Evolutionary conservation across 805 yeast genomes (phyloP).

Genomic region (Limtongozyma cylindracea): DNA sequence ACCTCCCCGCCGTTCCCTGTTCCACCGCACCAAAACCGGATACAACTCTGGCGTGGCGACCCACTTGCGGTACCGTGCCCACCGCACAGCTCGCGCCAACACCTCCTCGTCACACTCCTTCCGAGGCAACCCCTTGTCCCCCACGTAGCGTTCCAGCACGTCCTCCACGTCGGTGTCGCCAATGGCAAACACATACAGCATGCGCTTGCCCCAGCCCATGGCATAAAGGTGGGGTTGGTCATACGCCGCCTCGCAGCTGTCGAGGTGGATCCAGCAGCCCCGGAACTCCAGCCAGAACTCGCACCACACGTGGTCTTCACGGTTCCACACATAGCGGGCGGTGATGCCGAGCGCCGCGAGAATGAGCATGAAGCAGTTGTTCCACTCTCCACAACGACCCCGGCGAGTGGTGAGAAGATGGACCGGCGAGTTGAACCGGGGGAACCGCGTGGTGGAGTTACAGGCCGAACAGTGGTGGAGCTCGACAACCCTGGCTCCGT

Average conservation of each 20-base stretch:
- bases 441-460: too few species aligned
- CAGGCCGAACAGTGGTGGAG: too few species aligned
- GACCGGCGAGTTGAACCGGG: slow-evolving; percentile 49
- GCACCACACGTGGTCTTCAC: slow-evolving; percentile 94
- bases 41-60: too few species aligned
- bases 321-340: slow-evolving; percentile 55
- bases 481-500: too few species aligned
- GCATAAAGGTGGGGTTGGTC: slow-evolving; percentile 63
- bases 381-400: slow-evolving; percentile 96
- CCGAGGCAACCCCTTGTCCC: too few species aligned
- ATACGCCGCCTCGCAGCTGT: slow-evolving; percentile 67
- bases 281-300: slow-evolving; percentile 46
- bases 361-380: slow-evolving; percentile 52
- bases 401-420: slow-evolving; percentile 30
- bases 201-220: slow-evolving; percentile 78
- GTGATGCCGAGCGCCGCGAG: slow-evolving; percentile 27
- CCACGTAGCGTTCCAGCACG: slow-evolving; percentile 49
- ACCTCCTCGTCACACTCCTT: too few species aligned
- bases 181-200: slow-evolving; percentile 70
- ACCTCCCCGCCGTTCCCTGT: too few species aligned
- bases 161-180: slow-evolving; percentile 38
- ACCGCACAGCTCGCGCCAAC: too few species aligned
- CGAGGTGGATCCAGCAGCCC: slow-evolving; percentile 68
- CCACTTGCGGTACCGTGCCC: too few species aligned
- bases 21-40: too few species aligned